These are phyloP conservation scores for Violaceomyces palustris DNA, from an alignment of 1,284 basidiomycete species.

Conservation along the genomic window DNA sequence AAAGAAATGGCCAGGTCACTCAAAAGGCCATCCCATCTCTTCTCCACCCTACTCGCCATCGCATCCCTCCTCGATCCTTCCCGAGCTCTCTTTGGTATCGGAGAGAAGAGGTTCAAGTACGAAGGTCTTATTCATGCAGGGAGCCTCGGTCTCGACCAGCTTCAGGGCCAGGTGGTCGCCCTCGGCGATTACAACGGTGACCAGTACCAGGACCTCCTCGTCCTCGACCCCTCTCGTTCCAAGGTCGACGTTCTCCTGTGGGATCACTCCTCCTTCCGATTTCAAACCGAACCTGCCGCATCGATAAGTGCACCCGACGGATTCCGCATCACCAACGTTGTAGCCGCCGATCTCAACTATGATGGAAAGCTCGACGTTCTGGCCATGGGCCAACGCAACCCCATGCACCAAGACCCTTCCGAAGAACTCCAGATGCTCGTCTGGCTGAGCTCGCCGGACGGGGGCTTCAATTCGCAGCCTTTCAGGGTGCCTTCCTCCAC, in stretches of 20 bases:
- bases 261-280: slow-evolving; percentile 67
- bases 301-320: slow-evolving; percentile 34
- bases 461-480: slow-evolving; percentile 24
- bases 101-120: slow-evolving; percentile 68
- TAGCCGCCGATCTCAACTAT: slow-evolving; percentile 88
- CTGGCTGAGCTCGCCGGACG: slow-evolving; percentile 21
- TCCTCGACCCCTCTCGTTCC: slow-evolving; percentile 67
- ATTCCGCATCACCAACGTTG: slow-evolving; percentile 62
- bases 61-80: slow-evolving; percentile 2
- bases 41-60: slow-evolving; percentile 3
- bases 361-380: slow-evolving; percentile 85
- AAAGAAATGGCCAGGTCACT: no score
- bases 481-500: slow-evolving; percentile 64
- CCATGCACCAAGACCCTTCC: slow-evolving; percentile 5
- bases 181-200: slow-evolving; percentile 94
- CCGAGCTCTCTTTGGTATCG: slow-evolving; percentile 32
- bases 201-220: slow-evolving; percentile 70
- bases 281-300: slow-evolving; percentile 57
- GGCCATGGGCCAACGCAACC: slow-evolving; percentile 64
- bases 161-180: slow-evolving; percentile 70
- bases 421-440: slow-evolving; percentile 16
- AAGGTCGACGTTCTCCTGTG: slow-evolving; percentile 73
- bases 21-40: no score
- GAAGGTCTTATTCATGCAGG: slow-evolving; percentile 80
- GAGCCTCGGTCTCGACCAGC: slow-evolving; percentile 65